phyloP scores from a whole-genome alignment of 31 red algal species.

The Porphyra umbilicalis region DNA sequence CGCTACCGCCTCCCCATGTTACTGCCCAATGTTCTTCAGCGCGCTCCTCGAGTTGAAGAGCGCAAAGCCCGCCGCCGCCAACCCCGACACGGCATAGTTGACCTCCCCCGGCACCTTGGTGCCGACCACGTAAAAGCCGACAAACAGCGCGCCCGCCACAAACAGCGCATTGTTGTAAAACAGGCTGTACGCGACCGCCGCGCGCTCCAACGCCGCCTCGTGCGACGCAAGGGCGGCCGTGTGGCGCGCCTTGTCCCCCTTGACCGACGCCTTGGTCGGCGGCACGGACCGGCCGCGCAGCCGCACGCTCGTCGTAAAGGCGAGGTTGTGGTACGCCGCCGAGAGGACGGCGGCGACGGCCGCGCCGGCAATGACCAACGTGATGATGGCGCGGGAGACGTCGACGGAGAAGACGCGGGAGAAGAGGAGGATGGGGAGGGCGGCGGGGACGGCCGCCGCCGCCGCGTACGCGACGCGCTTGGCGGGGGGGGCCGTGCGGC shows the following conservation, averaged over 20 bases:
- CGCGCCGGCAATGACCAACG: slow-evolving; percentile 12
- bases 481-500: slow-evolving; percentile 13
- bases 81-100: slow-evolving; percentile 29
- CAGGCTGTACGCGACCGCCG: slow-evolving; percentile 38
- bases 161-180: slow-evolving; percentile 54
- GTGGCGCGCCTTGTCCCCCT: slow-evolving; percentile 15
- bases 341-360: slow-evolving; percentile 31
- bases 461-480: slow-evolving; percentile 21
- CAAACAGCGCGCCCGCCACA: slow-evolving; percentile 26
- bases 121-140: slow-evolving; percentile 32
- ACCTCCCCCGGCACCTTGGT: slow-evolving; percentile 35
- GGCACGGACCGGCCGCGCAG: slow-evolving; percentile 25
- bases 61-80: slow-evolving; percentile 31
- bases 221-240: slow-evolving; percentile 3
- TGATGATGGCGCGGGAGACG: slow-evolving; percentile 24
- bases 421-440: slow-evolving; percentile 27
- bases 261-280: slow-evolving; percentile 52
- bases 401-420: slow-evolving; percentile 41
- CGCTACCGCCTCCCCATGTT: too few species aligned
- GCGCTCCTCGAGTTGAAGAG: slow-evolving; percentile 54
- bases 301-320: slow-evolving; percentile 33
- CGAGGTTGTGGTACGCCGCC: slow-evolving; percentile 46
- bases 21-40: slow-evolving; percentile 13
- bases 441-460: slow-evolving; percentile 16
- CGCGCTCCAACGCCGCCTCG: slow-evolving; percentile 16